A percentile compares a stretch with the other conserved stretches of the same genome.
Evolutionary conservation across 345 rosid species (phyloP).

Genomic region (Eucalyptus camaldulensis): DNA sequence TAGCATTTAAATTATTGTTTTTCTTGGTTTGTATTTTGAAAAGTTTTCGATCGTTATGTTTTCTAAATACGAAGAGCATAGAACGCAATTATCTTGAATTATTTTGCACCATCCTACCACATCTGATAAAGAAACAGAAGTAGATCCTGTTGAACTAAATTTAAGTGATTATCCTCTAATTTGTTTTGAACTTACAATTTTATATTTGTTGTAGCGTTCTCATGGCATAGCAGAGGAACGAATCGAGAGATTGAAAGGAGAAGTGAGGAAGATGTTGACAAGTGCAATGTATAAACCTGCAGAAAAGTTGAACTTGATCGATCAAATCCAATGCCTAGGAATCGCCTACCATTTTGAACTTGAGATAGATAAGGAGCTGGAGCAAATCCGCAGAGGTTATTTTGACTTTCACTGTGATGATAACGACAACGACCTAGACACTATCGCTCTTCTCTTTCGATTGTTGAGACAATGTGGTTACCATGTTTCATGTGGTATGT

Average conservation of each 20-base stretch:
- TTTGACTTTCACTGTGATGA: not conserved
- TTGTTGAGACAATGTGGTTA: constrained; percentile 11
- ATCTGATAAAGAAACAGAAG: too few relatives aligned
- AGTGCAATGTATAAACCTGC: not conserved
- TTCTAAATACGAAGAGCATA: too few relatives aligned
- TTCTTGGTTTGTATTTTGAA: too few relatives aligned
- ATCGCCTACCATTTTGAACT: constrained; percentile 2
- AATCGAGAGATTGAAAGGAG: not conserved
- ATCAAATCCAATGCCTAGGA: constrained; percentile 11
- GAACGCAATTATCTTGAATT: too few relatives aligned
- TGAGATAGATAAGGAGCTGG: not conserved
- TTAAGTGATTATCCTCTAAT: not conserved
- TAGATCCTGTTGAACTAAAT: not conserved
- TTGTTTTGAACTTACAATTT: not conserved
- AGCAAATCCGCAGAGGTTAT: not conserved
- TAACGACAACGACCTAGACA: not conserved
- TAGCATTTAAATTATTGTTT: too few relatives aligned
- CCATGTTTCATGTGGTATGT: not conserved
- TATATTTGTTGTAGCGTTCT: not conserved
- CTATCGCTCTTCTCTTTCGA: constrained; percentile 2
- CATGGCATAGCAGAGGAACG: not conserved
- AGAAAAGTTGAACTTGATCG: constrained; percentile 4
- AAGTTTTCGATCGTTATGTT: too few relatives aligned
- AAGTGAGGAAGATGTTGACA: constrained; percentile 5
- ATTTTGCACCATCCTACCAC: too few relatives aligned